Evolutionary conservation across 768 basidiomycete genomes (phyloP).

Genomic region (Postia placenta): DNA sequence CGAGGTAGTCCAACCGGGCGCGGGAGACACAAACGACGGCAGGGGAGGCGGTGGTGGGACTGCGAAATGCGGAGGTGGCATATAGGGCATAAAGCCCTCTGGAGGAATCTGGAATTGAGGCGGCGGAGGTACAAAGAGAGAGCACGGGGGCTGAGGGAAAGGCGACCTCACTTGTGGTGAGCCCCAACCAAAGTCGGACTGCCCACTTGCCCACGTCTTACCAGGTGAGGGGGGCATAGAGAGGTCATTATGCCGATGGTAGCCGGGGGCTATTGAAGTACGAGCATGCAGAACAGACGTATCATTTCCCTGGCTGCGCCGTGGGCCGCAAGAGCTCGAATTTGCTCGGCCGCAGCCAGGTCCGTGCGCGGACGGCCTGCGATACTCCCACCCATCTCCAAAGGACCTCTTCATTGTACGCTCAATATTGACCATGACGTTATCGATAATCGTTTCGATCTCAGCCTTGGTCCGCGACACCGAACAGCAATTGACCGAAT

Average conservation of each 20-base stretch:
- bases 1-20: not conserved
- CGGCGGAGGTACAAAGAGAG: not conserved
- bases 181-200: no score
- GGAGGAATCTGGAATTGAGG: not conserved
- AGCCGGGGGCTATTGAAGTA: no score
- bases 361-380: not conserved
- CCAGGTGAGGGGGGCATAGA: no score
- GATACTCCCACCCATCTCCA: slow-evolving; percentile 12
- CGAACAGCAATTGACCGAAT: slow-evolving; percentile 9
- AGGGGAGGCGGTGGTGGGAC: slow-evolving; percentile 6
- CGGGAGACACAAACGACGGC: not conserved
- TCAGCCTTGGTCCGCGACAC: slow-evolving; percentile 13
- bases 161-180: not conserved
- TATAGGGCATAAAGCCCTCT: not conserved
- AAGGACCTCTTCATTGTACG: slow-evolving; percentile 14
- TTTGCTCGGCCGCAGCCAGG: not conserved
- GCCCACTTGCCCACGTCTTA: no score
- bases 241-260: no score
- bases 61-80: not conserved
- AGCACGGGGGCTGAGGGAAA: not conserved
- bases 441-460: slow-evolving; percentile 11
- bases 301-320: no score
- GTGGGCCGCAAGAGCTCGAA: no score
- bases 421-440: slow-evolving; percentile 16
- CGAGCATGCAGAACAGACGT: no score